Evolutionary conservation across 2,329 filamentous ascomycete species (phyloP), one percentile per base, ranked within the genome.

Genomic region (Diaporthe citriasiana): DNA sequence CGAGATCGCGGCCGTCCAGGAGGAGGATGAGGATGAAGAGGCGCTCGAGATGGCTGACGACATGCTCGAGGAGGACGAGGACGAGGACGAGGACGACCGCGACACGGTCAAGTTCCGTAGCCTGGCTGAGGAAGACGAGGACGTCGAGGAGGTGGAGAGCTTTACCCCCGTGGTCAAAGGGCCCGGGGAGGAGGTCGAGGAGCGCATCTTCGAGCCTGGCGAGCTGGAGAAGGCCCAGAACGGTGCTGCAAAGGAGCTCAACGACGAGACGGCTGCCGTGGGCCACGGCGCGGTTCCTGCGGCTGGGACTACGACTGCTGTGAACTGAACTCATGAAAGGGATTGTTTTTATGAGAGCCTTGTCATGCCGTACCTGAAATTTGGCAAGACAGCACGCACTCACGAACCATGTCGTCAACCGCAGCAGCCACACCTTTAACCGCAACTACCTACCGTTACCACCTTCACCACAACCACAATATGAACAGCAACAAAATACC

Each of bases 1-100:
- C 12, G 94, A 95, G 82, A 92, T 94, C 70, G 92, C 92, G n/a
- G 74, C 74, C 9, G 93, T 93, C 45, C 88, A 91, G 76, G 91
- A 93, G 77, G 90, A 90, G 76, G 90, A 92, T 45, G 90, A 90
- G 76, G 90, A 92, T 45, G 90, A 92, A 76, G 79, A 81, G 10
- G 83, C 82, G 33, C 81, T 82, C 15, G 82, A 83, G 30, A 68
- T 65, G 57, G 74, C 30, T 15, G 50, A 63, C 1, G 59, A 68
- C 12, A 65, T 71, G 68, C 71, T 82, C 27, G 82, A 83, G 35
- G 84, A 84, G 19, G 80, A 81, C n/a, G 84, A 84, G 19, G 80
- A 81, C n/a, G 85, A 85, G 27, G 84, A 87, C 40, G 87, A 89
- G 3, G 77, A 76, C 10, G 73, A 81, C 30, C 85, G 86, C 30